Evolutionary conservation across 2,329 filamentous ascomycete species (phyloP).

Genomic region (Diaporthe vaccinii): DNA sequence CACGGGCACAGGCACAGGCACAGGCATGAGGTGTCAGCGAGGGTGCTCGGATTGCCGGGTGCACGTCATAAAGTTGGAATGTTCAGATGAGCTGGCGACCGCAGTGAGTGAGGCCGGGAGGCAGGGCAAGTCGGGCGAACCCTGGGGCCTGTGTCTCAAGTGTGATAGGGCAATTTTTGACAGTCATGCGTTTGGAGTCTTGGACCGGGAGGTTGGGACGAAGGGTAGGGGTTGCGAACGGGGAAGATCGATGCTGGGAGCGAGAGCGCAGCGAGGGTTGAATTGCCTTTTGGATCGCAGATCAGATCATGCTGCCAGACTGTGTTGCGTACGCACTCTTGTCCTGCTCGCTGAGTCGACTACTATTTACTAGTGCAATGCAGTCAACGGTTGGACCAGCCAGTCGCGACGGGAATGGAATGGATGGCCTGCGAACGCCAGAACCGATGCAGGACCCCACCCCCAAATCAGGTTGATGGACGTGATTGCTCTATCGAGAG

Average conservation of each 20-base stretch:
- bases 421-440: constrained; percentile 3
- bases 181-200: constrained; percentile 31
- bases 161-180: constrained; percentile 35
- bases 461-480: neutral
- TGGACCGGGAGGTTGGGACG: constrained; percentile 33
- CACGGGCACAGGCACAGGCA: neutral
- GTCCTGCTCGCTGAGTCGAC: neutral
- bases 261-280: neutral
- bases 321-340: neutral
- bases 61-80: constrained; percentile 19
- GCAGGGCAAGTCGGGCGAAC: constrained; percentile 28
- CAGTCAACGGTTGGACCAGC: neutral
- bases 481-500: neutral
- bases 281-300: constrained; percentile 32
- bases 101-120: neutral
- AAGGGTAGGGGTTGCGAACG: constrained; percentile 24
- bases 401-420: constrained; percentile 15
- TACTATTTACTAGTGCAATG: constrained; percentile 8
- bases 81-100: constrained; percentile 30
- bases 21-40: neutral
- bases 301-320: constrained; percentile 9
- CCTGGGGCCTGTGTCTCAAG: constrained; percentile 27
- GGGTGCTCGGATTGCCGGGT: constrained; percentile 23
- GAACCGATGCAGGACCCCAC: neutral
- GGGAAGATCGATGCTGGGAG: constrained; percentile 29